A percentile compares a stretch with the other conserved stretches of the same genome.
Conservation (phyloP, 139 green algal species). For the Closterium sp. region DNA sequence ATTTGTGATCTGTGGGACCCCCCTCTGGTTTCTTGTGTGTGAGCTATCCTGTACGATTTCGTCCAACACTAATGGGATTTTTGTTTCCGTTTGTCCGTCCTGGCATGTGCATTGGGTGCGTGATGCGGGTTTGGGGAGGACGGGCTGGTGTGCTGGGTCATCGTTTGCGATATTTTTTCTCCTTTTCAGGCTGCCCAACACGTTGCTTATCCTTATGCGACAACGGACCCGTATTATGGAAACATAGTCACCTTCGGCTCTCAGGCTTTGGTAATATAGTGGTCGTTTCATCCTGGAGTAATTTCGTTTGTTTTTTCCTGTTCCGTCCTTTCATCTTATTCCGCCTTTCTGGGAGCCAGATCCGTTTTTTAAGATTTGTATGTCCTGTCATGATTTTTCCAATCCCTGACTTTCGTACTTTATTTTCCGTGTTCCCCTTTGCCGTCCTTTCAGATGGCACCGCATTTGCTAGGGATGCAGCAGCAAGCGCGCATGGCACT, state of each 20-base stretch:
- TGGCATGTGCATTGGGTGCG: neutral
- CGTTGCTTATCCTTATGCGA: neutral
- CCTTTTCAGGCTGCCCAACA: neutral
- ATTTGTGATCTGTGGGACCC: neutral
- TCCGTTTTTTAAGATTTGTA: neutral
- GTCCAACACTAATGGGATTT: neutral
- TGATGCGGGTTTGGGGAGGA: neutral
- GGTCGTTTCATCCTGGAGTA: no score
- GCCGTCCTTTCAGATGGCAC: conserved; percentile 26
- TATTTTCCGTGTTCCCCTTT: neutral
- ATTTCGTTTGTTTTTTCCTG: no score
- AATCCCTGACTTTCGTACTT: neutral
- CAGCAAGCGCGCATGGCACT: conserved; percentile 49
- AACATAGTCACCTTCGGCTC: neutral
- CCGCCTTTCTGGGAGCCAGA: neutral
- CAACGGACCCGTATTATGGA: neutral
- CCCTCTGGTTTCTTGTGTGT: neutral
- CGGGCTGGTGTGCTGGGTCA: neutral
- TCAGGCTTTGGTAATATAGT: neutral
- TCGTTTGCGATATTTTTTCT: neutral
- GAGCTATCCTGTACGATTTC: neutral
- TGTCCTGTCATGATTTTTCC: neutral
- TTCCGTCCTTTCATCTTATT: neutral
- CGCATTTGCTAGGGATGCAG: conserved; percentile 34
- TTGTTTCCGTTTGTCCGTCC: neutral